Evolutionary conservation across 768 basidiomycete species (phyloP), one percentile per base, ranked within the genome.

Genomic region (Suillus sp.): DNA sequence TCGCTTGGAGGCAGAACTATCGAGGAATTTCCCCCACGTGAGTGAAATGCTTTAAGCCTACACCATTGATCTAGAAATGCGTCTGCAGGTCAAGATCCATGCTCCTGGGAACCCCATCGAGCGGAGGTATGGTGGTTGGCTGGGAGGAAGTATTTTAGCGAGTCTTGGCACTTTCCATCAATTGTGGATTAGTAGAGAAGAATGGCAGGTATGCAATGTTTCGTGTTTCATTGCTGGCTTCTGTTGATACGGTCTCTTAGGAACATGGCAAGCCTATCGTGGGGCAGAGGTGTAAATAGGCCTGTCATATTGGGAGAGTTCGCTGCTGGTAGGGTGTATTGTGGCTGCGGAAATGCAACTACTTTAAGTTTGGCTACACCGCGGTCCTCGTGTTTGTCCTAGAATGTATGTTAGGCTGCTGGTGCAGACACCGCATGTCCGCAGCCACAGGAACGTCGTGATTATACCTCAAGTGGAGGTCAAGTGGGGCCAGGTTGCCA

Each of bases 161-260:
- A 95, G 92, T 71, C 78, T 99, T 71, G 97, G 97, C 27, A 98
- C 96, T 18, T 99, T 99, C 84, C 97, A 99, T 73, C 96, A 96
- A 69, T 80, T 96, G 57, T 96, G 95, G 95, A 95, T 96, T 71
- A 94, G 93, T 76, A 86, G 82, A 70, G 94, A 95, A 74, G 95
- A 96, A 70, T 96, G 93, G 90, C 86, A 92, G 85, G 93, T 92
- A 64, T 48, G 86, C 6, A 32, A 47, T 59, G 51, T 53, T 62
- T 62, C 6, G 10, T 54, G 38, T 40, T 57, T 32, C 14, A 60
- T 65, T 34, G 66, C 42, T 42, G 25, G 20, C 27, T 32, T 57
- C 11, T 22, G 37, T 35, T 65, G 22, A 62, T 37, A 30, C 30
- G 30, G 47, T 45, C 57, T 47, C 56, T 20, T 64, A 93, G 89